phyloP scores from a whole-genome alignment of 2,329 filamentous ascomycete species.

The Leptosphaerulina australis region DNA sequence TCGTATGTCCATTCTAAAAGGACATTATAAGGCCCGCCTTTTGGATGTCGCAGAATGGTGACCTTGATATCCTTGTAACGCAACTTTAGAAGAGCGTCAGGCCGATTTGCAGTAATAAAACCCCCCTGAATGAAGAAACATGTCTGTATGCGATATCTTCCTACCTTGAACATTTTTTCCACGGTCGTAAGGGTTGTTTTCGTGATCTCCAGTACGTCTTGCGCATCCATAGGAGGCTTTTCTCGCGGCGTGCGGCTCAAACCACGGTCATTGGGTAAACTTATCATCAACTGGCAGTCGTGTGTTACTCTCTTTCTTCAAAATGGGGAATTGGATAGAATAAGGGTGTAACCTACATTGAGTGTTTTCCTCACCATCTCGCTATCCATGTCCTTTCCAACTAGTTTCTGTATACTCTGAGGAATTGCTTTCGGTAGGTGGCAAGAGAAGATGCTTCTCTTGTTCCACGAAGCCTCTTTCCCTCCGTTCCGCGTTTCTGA shows the following conservation, averaged over 20 bases:
- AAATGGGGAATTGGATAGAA: too few relatives aligned
- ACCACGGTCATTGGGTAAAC: too few relatives aligned
- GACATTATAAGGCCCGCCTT: slow-evolving; percentile 11
- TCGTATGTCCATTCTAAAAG: slow-evolving; percentile 19
- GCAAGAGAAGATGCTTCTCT: slow-evolving; percentile 21
- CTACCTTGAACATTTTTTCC: slow-evolving; percentile 19
- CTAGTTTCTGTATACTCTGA: slow-evolving; percentile 25
- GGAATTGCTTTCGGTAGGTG: slow-evolving; percentile 26
- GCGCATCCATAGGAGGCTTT: too few relatives aligned
- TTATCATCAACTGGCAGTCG: too few relatives aligned
- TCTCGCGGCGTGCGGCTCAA: too few relatives aligned
- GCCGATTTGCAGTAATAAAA: slow-evolving; percentile 18
- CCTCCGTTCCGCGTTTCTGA: slow-evolving; percentile 12
- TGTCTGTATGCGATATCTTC: slow-evolving; percentile 25
- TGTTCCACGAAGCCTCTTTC: slow-evolving; percentile 20
- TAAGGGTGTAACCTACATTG: too few relatives aligned
- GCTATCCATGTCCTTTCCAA: slow-evolving; percentile 14
- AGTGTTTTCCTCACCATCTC: slow-evolving; percentile 16
- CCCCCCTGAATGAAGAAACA: slow-evolving; percentile 25
- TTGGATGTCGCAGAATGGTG: slow-evolving; percentile 11
- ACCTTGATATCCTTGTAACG: slow-evolving; percentile 16
- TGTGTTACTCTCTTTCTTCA: too few relatives aligned
- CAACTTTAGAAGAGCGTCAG: slow-evolving; percentile 7
- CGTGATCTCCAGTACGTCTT: too few relatives aligned
- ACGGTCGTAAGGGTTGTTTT: slow-evolving; percentile 27